Evolutionary conservation across 139 green algal species (phyloP).

Genomic region (Micractinium sp.): DNA sequence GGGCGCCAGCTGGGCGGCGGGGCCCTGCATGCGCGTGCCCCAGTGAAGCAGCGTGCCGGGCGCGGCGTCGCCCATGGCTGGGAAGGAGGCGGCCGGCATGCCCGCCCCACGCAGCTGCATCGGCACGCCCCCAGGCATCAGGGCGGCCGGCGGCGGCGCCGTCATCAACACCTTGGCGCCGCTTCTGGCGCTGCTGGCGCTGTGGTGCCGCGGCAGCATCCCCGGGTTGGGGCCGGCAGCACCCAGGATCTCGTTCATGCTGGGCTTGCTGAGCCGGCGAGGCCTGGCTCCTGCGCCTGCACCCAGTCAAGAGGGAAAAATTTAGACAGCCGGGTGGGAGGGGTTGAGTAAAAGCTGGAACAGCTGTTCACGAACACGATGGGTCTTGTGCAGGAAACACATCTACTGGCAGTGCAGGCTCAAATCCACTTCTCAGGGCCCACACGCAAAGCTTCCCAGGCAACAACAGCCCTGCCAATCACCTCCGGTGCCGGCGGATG

Average conservation of each 20-base stretch:
- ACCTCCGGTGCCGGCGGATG: not conserved
- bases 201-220: not conserved
- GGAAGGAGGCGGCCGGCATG: not conserved
- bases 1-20: not conserved
- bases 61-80: not conserved
- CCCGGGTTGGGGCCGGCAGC: not conserved
- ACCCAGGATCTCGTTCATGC: conserved; percentile 13
- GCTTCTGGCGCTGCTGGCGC: too few species aligned
- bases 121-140: not conserved
- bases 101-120: not conserved
- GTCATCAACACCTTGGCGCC: not conserved
- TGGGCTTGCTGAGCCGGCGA: conserved; percentile 22
- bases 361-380: not conserved
- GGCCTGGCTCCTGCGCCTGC: not conserved
- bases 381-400: not conserved
- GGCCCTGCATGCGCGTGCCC: not conserved
- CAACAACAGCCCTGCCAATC: not conserved
- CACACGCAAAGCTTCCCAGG: not conserved
- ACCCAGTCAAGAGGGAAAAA: too few species aligned
- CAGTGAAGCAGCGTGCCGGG: conserved; percentile 12
- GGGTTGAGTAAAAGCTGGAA: not conserved
- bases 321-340: not conserved
- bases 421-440: too few species aligned
- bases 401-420: too few species aligned
- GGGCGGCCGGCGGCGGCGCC: not conserved